Evolutionary conservation across 179 eudicot species (phyloP), one percentile per base, ranked within the genome.

Genomic region (Silene vulgaris): DNA sequence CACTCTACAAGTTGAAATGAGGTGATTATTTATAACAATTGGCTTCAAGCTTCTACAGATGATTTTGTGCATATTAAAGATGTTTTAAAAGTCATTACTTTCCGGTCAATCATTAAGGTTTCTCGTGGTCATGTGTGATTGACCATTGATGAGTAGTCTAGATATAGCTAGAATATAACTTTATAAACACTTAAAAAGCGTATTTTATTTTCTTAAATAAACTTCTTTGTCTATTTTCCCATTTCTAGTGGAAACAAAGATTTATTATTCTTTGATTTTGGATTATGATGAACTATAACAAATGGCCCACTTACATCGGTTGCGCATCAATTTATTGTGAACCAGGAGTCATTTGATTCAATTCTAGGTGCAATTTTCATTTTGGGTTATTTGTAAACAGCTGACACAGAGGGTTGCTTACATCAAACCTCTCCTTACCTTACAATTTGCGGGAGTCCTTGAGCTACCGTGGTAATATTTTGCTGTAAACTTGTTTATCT

Each of bases 401-500:
- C n/a, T 4, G 4, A 13, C 57, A 50, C 3, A 50, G 16, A 50
- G 57, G n/a, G 2, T 2, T 50, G 57, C 3, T 12, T 11, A 50
- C 57, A 50, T 11, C n/a, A 50, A 3, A 50, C 17, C 57, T 50
- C 57, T 50, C 57, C 57, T 50, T 50, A 50, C n/a, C 45, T 7
- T 6, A 0, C 57, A 14, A 50, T 2, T 50, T 12, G n/a, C 57
- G 57, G 57, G 16, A 3, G 57, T 1, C 57, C 57, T 50, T 50
- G 4, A 50, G n/a, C 16, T 14, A 14, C 57, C n/a, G n/a, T 50
- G 57, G 3, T 12, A 50, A 12, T 50, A 50, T 14, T 50, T 50
- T 50, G 57, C n/a, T 12, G n/a, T 50, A 50, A 70, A 60, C 28
- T 28, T 74, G 19, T 54, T 69, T 37, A 17, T 82, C 52, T 79